Base-by-base conservation (phyloP, 192 early-diverging fungal species). In the Gorgonomyces haynaldii region DNA sequence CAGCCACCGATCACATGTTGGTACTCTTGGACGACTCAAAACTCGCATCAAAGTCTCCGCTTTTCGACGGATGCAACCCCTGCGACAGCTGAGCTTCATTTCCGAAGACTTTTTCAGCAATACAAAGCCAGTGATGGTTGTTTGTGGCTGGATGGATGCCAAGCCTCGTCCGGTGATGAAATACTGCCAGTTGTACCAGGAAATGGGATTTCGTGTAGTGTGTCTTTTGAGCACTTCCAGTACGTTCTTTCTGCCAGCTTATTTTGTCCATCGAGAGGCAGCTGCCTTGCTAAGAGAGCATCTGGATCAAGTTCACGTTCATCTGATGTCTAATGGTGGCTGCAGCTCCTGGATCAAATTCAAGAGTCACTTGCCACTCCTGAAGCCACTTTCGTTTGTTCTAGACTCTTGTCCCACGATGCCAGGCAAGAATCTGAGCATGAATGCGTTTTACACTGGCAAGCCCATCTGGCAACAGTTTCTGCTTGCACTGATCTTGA, bases 261-360 rank as follows among this genome's bases (percentile, higher is more conserved):
- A 16, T 6, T 29, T 19, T 17, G 24, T 30, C 20, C 30, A 15
- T 22, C 28, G 4, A 30, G 20, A 1, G 24, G 27, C 4, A 12
- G 26, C 8, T 17, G 45, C 4, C 27, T 30, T 19, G 45, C 27
- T 8, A 22, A 29, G 4, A 22, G 29, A 34, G 32, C 32, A 34
- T 9, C 10, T 34, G 15, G 15, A 9, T 15, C 32, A 34, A 15
- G 15, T 34, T 34, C 10, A 12, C 10, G 32, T 34, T 12, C 46
- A 49, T 16, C 24, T 49, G n/a, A 49, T 49, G 46, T 49, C 46
- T 4, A 49, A 49, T 38, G 46, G 46, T 26, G 46, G 46, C 31
- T 24, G n/a, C 17, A 28, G 3, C 29, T 43, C 29, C 15, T 27
- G 0, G 29, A 43, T 4, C 42, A 43, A 43, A 7, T 43, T 43